Percentiles rank a stretch among this genome's conserved stretches.
Conservation (phyloP, 805 yeast genomes). For the Wickerhamiella musiphila region DNA sequence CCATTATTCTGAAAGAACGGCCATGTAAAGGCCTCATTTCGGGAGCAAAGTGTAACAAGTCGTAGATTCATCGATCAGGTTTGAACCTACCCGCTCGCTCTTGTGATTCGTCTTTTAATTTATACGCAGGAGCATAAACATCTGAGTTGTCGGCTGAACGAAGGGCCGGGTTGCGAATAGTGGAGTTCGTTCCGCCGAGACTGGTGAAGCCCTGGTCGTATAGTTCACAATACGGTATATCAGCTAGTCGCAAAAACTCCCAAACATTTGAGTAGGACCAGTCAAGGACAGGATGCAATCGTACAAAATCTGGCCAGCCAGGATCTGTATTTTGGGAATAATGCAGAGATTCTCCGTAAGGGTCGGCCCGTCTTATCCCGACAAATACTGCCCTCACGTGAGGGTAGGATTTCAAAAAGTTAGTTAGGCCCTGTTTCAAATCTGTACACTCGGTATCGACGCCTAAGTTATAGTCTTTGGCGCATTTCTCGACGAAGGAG, state of each 20-base stretch:
- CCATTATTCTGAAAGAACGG: no score
- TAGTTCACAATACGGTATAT: slow-evolving; percentile 52
- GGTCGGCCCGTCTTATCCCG: slow-evolving; percentile 80
- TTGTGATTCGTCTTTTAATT: slow-evolving; percentile 32
- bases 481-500: slow-evolving; percentile 42
- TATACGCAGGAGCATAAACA: slow-evolving; percentile 37
- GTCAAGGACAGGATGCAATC: slow-evolving; percentile 76
- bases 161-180: slow-evolving; percentile 54
- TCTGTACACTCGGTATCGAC: slow-evolving; percentile 24
- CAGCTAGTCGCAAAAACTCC: slow-evolving; percentile 44
- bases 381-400: slow-evolving; percentile 59
- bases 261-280: slow-evolving; percentile 79
- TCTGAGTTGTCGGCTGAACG: slow-evolving; percentile 16
- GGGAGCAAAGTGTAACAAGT: no score
- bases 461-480: slow-evolving; percentile 35
- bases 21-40: no score
- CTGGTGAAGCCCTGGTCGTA: slow-evolving; percentile 83
- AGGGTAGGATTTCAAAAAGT: slow-evolving; percentile 37
- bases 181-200: slow-evolving; percentile 60
- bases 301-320: slow-evolving; percentile 75
- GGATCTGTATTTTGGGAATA: slow-evolving; percentile 65
- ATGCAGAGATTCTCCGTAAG: slow-evolving; percentile 45
- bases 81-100: slow-evolving; percentile 32
- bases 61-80: no score
- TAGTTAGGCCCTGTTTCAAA: slow-evolving; percentile 52